Evolutionary conservation across 257 asterid genomes (phyloP).

Genomic region (Jasminum sambac): DNA sequence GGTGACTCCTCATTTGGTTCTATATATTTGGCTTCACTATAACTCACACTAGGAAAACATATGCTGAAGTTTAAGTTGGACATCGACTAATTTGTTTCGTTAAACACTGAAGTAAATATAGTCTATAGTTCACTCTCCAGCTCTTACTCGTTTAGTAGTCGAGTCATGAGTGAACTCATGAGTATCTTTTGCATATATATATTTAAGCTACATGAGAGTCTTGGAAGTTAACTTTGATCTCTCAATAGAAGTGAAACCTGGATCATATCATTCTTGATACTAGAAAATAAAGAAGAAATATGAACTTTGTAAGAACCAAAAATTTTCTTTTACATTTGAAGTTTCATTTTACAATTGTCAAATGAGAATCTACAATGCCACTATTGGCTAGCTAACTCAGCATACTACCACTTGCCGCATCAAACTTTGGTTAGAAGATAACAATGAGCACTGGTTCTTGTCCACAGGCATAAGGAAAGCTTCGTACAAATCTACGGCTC

Average conservation of each 20-base stretch:
- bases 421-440: background rate
- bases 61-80: too few relatives aligned
- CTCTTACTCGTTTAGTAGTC: background rate
- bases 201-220: background rate
- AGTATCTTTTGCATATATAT: background rate
- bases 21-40: too few relatives aligned
- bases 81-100: background rate
- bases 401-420: conserved; percentile 14
- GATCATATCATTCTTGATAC: too few relatives aligned
- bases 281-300: background rate
- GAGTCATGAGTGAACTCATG: background rate
- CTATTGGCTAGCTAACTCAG: background rate
- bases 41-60: too few relatives aligned
- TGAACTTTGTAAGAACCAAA: background rate
- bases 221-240: background rate
- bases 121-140: background rate
- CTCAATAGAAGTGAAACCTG: too few relatives aligned
- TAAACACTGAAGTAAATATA: background rate
- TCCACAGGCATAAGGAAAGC: conserved; percentile 20
- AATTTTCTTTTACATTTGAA: background rate
- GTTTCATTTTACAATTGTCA: background rate
- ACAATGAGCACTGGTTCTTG: conserved; percentile 1
- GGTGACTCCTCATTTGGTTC: too few relatives aligned
- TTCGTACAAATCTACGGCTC: conserved; percentile 8
- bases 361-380: background rate